A percentile compares a stretch with the other conserved stretches of the same genome.
Evolutionary conservation across 2,329 filamentous ascomycete species (phyloP).

Genomic region (Xylariaceae sp.): DNA sequence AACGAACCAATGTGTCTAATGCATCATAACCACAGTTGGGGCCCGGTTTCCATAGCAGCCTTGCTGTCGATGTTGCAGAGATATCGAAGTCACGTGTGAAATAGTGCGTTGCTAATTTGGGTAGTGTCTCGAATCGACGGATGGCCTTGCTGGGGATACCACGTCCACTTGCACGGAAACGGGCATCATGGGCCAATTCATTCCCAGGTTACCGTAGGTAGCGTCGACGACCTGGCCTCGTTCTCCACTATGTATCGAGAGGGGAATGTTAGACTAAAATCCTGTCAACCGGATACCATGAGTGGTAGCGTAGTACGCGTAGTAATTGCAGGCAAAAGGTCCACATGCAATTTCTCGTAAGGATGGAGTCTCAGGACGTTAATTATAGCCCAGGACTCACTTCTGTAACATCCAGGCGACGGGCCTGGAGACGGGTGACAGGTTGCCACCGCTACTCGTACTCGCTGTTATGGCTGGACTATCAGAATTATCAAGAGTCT

Average conservation of each 20-base stretch:
- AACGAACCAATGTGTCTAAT: background rate
- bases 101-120: background rate
- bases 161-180: too few species aligned
- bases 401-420: background rate
- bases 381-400: background rate
- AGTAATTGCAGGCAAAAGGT: background rate
- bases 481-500: too few species aligned
- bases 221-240: too few species aligned
- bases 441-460: too few species aligned
- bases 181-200: background rate
- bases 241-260: background rate
- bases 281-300: constrained; percentile 2
- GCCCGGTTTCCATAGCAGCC: background rate
- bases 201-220: background rate
- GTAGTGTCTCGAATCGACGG: too few species aligned
- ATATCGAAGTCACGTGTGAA: background rate
- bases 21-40: background rate
- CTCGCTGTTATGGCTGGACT: too few species aligned
- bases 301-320: background rate
- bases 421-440: too few species aligned
- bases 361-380: background rate
- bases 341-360: constrained; percentile 17
- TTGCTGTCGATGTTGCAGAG: background rate
- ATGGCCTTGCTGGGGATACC: too few species aligned
- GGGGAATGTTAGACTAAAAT: background rate